Conservation (phyloP, 2,329 filamentous ascomycete genomes). For the Ophiostoma ips region DNA sequence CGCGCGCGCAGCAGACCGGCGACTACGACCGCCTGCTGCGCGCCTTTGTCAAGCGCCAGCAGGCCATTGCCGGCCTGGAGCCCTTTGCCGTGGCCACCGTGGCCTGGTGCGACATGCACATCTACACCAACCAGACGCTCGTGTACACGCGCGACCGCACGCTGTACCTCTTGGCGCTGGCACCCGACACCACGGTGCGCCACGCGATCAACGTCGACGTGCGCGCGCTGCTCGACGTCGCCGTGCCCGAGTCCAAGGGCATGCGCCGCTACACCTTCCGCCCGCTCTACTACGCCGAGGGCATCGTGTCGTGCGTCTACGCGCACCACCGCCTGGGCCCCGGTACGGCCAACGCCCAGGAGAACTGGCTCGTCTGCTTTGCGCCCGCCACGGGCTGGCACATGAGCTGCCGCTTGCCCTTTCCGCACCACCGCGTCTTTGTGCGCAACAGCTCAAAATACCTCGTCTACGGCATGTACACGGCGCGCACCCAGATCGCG, state of each 20-base stretch:
- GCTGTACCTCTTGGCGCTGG: conserved; percentile 47
- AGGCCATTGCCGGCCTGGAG: conserved; percentile 44
- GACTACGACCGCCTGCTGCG: conserved; percentile 41
- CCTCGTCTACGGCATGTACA: conserved; percentile 54
- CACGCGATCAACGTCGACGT: conserved; percentile 44
- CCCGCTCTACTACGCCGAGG: conserved; percentile 42
- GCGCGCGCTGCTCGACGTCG: conserved; percentile 24
- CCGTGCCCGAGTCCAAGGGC: conserved; percentile 23
- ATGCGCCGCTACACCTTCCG: conserved; percentile 32
- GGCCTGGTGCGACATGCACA: conserved; percentile 44
- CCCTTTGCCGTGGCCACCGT: conserved; percentile 49
- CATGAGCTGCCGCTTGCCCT: conserved; percentile 28
- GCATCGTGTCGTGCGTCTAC: conserved; percentile 44
- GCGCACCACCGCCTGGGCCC: conserved; percentile 23
- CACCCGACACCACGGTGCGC: conserved; percentile 24
- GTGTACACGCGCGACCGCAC: conserved; percentile 41
- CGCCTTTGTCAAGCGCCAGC: conserved; percentile 44
- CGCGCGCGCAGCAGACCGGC: not conserved
- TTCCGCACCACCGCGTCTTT: conserved; percentile 43
- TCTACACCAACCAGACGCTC: conserved; percentile 39
- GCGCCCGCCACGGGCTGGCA: conserved; percentile 27
- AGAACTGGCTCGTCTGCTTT: conserved; percentile 40
- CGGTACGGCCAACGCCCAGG: conserved; percentile 15
- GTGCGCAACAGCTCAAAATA: conserved; percentile 48
- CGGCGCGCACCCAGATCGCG: conserved; percentile 23